Conservation (phyloP, 2,329 filamentous ascomycete species). For the Microcyclosporella mali region DNA sequence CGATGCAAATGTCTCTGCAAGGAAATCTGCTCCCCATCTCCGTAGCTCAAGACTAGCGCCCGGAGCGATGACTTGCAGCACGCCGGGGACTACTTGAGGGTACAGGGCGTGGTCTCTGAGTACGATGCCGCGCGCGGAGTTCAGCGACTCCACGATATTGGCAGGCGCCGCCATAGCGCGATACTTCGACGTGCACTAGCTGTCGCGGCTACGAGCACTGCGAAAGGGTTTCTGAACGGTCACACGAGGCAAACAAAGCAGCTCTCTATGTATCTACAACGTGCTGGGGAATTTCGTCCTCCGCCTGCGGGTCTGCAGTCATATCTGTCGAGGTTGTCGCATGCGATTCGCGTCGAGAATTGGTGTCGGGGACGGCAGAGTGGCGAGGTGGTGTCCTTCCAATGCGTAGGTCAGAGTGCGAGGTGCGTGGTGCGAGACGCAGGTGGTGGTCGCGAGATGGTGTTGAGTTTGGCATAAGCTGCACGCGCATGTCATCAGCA, state of each 20-base stretch:
- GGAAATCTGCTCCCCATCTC: slow-evolving; percentile 92
- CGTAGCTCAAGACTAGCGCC: slow-evolving; percentile 71
- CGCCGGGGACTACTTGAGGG: slow-evolving; percentile 81
- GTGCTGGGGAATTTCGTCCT: slow-evolving; percentile 8
- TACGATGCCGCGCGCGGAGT: slow-evolving; percentile 83
- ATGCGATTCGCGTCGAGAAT: background rate
- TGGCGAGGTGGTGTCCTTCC: background rate
- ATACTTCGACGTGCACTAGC: too few relatives aligned
- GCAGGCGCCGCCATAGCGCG: slow-evolving; percentile 32
- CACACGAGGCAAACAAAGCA: slow-evolving; percentile 21
- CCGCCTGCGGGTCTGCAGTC: slow-evolving; percentile 9
- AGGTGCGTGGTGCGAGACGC: slow-evolving; percentile 3
- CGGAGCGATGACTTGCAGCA: slow-evolving; percentile 82
- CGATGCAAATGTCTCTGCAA: slow-evolving; percentile 91
- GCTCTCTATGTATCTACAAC: slow-evolving; percentile 21
- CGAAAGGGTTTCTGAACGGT: slow-evolving; percentile 9
- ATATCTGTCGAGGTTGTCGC: slow-evolving; percentile 3
- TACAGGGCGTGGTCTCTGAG: slow-evolving; percentile 84
- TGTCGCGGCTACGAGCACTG: too few relatives aligned
- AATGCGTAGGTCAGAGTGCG: background rate
- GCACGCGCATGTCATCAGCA: too few relatives aligned
- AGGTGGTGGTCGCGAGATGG: background rate
- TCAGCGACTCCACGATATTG: slow-evolving; percentile 79
- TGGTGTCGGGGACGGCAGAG: background rate
- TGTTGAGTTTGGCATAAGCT: background rate